Percentiles rank a stretch among this genome's conserved stretches.
These are phyloP conservation scores for Leishmania gerbilli DNA, from an alignment of 208 protist species.

Conservation along the genomic window DNA sequence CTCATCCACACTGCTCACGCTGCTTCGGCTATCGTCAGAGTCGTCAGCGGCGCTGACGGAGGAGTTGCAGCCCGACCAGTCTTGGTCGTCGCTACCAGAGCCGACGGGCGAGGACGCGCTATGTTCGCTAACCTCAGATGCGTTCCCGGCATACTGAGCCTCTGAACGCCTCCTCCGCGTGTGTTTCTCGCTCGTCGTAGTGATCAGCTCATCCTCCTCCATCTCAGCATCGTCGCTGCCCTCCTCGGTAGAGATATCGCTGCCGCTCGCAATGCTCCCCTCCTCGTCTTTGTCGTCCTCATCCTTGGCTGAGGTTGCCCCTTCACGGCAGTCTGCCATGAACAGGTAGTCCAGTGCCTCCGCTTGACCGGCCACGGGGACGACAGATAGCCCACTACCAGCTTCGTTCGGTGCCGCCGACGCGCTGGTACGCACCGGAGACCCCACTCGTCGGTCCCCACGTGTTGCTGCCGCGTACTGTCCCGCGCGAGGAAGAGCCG, in stretches of 20 bases:
- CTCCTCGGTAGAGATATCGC: slow-evolving; percentile 8
- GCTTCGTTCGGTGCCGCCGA: not conserved
- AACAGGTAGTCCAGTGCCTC: slow-evolving; percentile 34
- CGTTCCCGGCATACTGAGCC: slow-evolving; percentile 1
- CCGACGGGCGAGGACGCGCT: slow-evolving; percentile 16
- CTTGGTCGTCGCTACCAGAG: slow-evolving; percentile 33
- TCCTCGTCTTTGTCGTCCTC: slow-evolving; percentile 19
- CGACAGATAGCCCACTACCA: not conserved
- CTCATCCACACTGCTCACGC: slow-evolving; percentile 30
- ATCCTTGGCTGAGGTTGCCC: slow-evolving; percentile 1
- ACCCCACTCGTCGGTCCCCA: slow-evolving; percentile 38
- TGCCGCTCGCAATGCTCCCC: slow-evolving; percentile 15
- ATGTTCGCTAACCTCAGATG: slow-evolving; percentile 35
- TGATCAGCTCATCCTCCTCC: not conserved
- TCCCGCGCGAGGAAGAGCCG: slow-evolving; percentile 32
- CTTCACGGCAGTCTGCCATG: slow-evolving; percentile 17
- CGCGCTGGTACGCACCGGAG: not conserved
- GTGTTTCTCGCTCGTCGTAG: not conserved
- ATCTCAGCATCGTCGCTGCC: slow-evolving; percentile 21
- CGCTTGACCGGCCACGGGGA: slow-evolving; percentile 22
- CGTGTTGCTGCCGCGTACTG: slow-evolving; percentile 68
- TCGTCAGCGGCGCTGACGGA: slow-evolving; percentile 15
- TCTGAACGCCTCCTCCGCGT: not conserved
- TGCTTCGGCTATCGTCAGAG: slow-evolving; percentile 23
- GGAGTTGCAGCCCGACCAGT: slow-evolving; percentile 25